Base-by-base conservation (phyloP, 345 rosid genomes). In the Boechera divaricarpa region DNA sequence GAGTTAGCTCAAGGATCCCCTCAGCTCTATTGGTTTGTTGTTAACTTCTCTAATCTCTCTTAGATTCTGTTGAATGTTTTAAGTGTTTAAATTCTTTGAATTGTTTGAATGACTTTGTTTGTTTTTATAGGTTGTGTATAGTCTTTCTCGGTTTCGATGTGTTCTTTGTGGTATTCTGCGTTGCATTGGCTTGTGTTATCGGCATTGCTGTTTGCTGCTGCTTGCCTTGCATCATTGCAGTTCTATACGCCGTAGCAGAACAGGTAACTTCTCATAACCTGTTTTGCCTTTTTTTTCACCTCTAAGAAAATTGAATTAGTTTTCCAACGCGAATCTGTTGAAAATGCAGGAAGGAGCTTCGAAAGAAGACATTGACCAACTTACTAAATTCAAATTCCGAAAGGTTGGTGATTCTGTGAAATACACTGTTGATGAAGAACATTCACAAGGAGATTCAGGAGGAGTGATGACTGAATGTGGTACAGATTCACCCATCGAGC, bases 151-250 rank as follows among this genome's bases (percentile, higher is more conserved):
- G 97, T 70, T 90, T 94, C 77, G 97, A 94, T 77, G 99, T 92
- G 77, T 94, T 94, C 90, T 94, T 92, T 80, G 99, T 94, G 33
- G 91, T 92, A 54, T 88, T 92, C 83, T 94, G 97, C 66, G 90
- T 94, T 80, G 99, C 99, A 31, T 79, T 94, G 81, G 99, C 97
- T 38, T 94, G 98, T 81, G 85, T 94, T 74, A 86, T 92, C 64
- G 97, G 99, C 44, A 87, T 95, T 81, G 99, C 99, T 82, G 98
- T 94, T 64, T 94, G 99, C 77, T 94, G 98, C 84, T 95, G 98
- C 82, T 92, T 95, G 74, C 99, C 99, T 16, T 95, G 98, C 72
- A 92, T 95, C 82, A 95, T 95, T 67, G 98, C 97, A 21, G 89
- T 95, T 76, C 76, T 92, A n/a, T 95, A 95, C 70, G 98, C 98